Conservation (phyloP, 2,329 filamentous ascomycete genomes). For the Huntiella moniliformis region DNA sequence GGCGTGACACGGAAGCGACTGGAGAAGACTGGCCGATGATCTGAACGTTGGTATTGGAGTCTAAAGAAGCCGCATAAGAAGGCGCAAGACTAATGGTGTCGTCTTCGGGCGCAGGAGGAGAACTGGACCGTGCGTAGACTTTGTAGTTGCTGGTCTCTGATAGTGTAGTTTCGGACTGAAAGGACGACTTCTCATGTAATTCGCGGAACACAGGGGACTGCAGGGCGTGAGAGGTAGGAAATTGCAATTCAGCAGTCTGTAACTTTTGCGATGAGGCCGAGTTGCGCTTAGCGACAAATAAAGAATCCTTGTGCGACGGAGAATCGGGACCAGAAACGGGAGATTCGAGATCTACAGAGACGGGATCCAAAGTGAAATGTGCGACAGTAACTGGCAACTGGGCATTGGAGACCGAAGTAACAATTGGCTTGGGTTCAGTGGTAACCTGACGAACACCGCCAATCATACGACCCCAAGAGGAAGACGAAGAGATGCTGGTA, state of each 20-base stretch:
- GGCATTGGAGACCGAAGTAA: slow-evolving; percentile 1
- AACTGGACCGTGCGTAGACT: slow-evolving; percentile 28
- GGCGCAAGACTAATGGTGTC: slow-evolving; percentile 21
- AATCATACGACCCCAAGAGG: slow-evolving; percentile 33
- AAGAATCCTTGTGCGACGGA: slow-evolving; percentile 13
- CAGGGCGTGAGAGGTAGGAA: not conserved
- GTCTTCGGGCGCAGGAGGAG: slow-evolving; percentile 17
- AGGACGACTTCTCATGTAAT: slow-evolving; percentile 10
- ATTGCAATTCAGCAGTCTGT: not conserved
- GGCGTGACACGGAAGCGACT: slow-evolving; percentile 19
- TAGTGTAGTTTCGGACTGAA: slow-evolving; percentile 22
- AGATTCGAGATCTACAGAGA: slow-evolving; percentile 16
- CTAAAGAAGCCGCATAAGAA: slow-evolving; percentile 23
- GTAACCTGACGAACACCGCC: slow-evolving; percentile 36
- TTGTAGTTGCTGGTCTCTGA: slow-evolving; percentile 37
- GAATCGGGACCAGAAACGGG: slow-evolving; percentile 12
- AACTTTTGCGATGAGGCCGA: not conserved
- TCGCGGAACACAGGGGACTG: slow-evolving; percentile 4
- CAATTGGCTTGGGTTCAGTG: slow-evolving; percentile 7
- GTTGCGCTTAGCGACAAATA: not conserved
- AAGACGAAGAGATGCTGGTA: slow-evolving; percentile 18
- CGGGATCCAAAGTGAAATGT: slow-evolving; percentile 16
- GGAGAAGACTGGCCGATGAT: slow-evolving; percentile 33
- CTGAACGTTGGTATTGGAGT: slow-evolving; percentile 26
- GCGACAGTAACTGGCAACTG: slow-evolving; percentile 8